phyloP scores from a whole-genome alignment of 2,329 filamentous ascomycete genomes.

The Neofusicoccum ribis region DNA sequence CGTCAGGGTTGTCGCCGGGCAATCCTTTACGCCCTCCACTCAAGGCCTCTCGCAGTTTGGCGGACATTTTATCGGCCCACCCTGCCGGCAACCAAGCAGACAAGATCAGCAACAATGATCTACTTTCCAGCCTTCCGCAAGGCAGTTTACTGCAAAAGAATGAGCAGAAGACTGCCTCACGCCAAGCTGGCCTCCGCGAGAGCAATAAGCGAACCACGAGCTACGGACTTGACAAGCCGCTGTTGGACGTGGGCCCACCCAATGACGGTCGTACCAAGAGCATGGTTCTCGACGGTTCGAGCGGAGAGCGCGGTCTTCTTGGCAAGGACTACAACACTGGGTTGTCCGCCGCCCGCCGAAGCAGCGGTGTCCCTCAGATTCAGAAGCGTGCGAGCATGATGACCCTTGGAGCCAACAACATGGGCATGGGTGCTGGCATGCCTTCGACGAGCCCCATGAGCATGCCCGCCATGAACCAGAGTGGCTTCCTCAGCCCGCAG shows the following conservation, averaged over 20 bases:
- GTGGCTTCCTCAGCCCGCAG: not conserved
- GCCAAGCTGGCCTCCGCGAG: conserved; percentile 37
- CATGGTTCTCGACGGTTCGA: conserved; percentile 5
- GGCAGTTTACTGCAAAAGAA: conserved; percentile 45
- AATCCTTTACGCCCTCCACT: conserved; percentile 35
- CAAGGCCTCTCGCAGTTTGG: conserved; percentile 55
- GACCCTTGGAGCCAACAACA: not conserved
- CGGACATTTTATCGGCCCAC: conserved; percentile 61
- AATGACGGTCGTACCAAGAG: not conserved
- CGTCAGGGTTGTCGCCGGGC: not conserved
- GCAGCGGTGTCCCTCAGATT: not conserved
- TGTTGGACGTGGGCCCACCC: conserved; percentile 26
- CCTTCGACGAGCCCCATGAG: conserved; percentile 7
- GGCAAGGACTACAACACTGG: not conserved
- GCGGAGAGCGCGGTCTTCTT: not conserved
- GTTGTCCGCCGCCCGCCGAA: not conserved
- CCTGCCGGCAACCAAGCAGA: conserved; percentile 43
- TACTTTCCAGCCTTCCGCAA: conserved; percentile 35
- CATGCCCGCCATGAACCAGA: conserved; percentile 4
- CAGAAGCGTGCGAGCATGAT: conserved; percentile 5
- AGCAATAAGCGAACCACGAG: conserved; percentile 35
- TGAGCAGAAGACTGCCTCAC: conserved; percentile 38
- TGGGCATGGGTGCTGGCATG: not conserved
- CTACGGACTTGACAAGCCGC: conserved; percentile 31
- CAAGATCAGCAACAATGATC: conserved; percentile 37